phyloP scores from a whole-genome alignment of 306 rosid species.

The Bauhinia variegata region DNA sequence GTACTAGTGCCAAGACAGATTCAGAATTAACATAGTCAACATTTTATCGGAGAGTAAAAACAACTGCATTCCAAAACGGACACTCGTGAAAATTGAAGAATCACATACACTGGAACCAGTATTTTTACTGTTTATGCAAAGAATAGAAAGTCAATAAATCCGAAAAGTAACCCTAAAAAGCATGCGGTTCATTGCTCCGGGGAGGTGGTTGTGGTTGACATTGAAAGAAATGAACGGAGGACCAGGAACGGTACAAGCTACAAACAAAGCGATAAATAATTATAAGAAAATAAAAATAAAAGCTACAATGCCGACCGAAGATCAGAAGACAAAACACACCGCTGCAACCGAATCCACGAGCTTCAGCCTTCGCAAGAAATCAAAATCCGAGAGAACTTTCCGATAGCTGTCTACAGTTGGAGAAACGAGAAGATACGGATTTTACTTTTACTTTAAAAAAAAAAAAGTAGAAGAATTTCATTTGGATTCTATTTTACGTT shows the following conservation, averaged over 20 bases:
- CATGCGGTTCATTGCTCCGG: not conserved
- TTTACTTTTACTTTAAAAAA: slow-evolving; percentile 26
- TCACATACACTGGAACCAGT: not conserved
- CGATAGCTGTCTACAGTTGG: slow-evolving; percentile 55
- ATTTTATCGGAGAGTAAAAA: no score
- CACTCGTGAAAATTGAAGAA: not conserved
- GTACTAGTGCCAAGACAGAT: no score
- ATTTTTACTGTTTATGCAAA: not conserved
- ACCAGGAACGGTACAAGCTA: slow-evolving; percentile 19
- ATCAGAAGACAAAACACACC: slow-evolving; percentile 26
- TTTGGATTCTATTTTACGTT: no score
- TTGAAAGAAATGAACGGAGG: not conserved
- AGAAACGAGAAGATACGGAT: slow-evolving; percentile 36
- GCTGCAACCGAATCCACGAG: slow-evolving; percentile 17
- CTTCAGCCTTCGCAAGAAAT: slow-evolving; percentile 12
- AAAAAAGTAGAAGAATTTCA: not conserved
- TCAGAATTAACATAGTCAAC: no score
- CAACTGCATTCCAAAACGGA: not conserved
- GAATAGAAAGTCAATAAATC: not conserved
- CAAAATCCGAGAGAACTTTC: slow-evolving; percentile 44
- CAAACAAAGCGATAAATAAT: not conserved
- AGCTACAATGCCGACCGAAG: slow-evolving; percentile 30
- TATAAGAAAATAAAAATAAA: not conserved
- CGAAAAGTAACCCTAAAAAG: not conserved
- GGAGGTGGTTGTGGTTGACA: not conserved